Base-by-base conservation (phyloP, 768 basidiomycete species). In the Chalciporus pseudorubinellus region DNA sequence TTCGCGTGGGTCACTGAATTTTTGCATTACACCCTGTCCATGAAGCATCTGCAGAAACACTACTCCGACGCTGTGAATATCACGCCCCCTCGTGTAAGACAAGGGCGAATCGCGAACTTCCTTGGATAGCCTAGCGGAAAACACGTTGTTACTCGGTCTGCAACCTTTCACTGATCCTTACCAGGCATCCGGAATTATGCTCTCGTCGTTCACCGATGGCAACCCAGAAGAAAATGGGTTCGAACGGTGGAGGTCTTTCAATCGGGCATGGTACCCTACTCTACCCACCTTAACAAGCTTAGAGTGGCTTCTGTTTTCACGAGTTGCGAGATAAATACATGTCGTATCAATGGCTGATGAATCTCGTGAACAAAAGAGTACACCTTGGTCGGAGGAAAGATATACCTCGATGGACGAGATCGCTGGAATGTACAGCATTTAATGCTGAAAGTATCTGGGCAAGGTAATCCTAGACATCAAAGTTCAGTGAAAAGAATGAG, bases 21-120 rank as follows among this genome's bases (percentile, higher is more conserved):
- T 73, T 24, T 60, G 74, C 48, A 76, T 78, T 9, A 89, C 84
- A 56, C 89, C 80, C 46, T 83, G 69, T 0, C 94, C 94, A n/a
- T 85, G 70, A 12, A 95, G 68, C 89, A 95, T 92, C 68, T 95
- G 90, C 46, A 93, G 60, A 34, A 94, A 72, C 2, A 92, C 77
- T 21, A 95, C 78, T 0, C 89, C 93, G 0, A 84, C 81, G 39
- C 82, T 78, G 70, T 94, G 92, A 10, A 95, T 84, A 60, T 97
- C 94, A 24, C 93, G 79, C 38, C 81, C 75, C 36, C 78, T 81
- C 9, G 89, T 87, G 64, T 94, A 94, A 0, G 80, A 62, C n/a
- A 92, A 74, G 0, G 86, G 85, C 21, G 88, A 87, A 34, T 91
- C 87, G 41, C 87, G 77, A 36, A 85, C 84, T 46, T 95, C 94